Evolutionary conservation across 805 yeast species (phyloP), one percentile per base, ranked within the genome.

Genomic region (Yamadazyma akitaensis): DNA sequence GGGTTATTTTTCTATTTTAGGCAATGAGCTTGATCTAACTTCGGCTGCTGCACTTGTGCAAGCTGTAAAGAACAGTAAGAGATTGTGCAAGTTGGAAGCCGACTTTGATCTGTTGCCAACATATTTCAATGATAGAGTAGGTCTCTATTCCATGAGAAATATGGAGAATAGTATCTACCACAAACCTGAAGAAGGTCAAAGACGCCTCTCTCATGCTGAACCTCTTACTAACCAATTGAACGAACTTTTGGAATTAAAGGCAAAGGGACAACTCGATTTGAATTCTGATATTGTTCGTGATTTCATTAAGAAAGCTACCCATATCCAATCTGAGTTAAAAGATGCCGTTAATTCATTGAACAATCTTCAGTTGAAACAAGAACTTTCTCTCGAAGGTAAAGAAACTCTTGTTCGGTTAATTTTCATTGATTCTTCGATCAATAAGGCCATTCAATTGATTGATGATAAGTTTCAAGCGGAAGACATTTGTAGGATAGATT

Each of bases 121-220:
- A 44, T 70, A 75, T 42, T 75, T 84, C 52, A 81, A 79, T 56
- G 86, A 89, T 36, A 78, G 82, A 56, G 78, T 90, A 48, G 94
- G 95, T 1, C 74, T 87, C 37, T 82, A 85, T 55, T 79, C 94
- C 40, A 83, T 91, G 84, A 78, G 85, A 56, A 91, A 91, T 62
- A 84, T 90, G 84, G 89, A 85, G 55, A 55, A 67, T 18, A 71
- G 76, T 43, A 65, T 84, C 45, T 73, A 75, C 47, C 46, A 33
- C 16, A 62, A 59, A 36, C 51, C 67, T 67, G 31, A 25, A 5
- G 64, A 60, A 34, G 47, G 53, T 21, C 57, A 45, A 16, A 18
- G 26, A 3, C 47, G 38, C 10, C 19, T 40, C 2, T 48, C 49
- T 9, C 30, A 32, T 21, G 17, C 39, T 19, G 39, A 43, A 18